These are phyloP conservation scores for Sporisorium graminicola DNA, from an alignment of 1,284 basidiomycete species.

Conservation along the genomic window DNA sequence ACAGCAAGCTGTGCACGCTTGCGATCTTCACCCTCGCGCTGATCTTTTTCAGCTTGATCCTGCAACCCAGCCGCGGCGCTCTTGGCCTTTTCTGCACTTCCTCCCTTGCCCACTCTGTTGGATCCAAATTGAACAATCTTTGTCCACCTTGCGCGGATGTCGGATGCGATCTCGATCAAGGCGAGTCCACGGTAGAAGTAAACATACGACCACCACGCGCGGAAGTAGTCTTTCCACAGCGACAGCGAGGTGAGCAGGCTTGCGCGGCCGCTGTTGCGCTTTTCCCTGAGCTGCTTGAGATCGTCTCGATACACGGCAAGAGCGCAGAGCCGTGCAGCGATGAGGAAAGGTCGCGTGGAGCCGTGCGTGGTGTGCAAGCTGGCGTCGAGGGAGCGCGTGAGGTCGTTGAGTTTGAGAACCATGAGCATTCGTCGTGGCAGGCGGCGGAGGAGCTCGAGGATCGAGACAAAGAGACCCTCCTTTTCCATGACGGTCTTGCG, in stretches of 20 bases:
- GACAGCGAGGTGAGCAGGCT: conserved; percentile 33
- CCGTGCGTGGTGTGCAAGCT: conserved; percentile 74
- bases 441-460: conserved; percentile 63
- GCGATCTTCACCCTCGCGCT: conserved; percentile 49
- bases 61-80: conserved; percentile 51
- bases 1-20: conserved; percentile 36
- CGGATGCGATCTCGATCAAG: conserved; percentile 61
- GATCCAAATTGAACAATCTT: conserved; percentile 47
- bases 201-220: conserved; percentile 57
- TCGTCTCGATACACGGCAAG: conserved; percentile 87
- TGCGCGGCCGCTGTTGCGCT: conserved; percentile 31
- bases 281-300: conserved; percentile 69
- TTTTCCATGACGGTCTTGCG: conserved; percentile 69
- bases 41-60: conserved; percentile 42
- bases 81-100: conserved; percentile 48
- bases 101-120: conserved; percentile 37
- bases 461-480: conserved; percentile 65
- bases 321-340: conserved; percentile 90
- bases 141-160: conserved; percentile 50
- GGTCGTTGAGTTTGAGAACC: conserved; percentile 69
- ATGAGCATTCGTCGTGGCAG: conserved; percentile 68
- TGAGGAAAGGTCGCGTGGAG: conserved; percentile 76
- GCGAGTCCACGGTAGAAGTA: conserved; percentile 66
- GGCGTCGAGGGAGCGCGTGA: conserved; percentile 73
- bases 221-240: conserved; percentile 73